A percentile compares a stretch with the other conserved stretches of the same genome.
Conservation (phyloP, 371 early-diverging fungal genomes). For the Rhizopus stolonifer region DNA sequence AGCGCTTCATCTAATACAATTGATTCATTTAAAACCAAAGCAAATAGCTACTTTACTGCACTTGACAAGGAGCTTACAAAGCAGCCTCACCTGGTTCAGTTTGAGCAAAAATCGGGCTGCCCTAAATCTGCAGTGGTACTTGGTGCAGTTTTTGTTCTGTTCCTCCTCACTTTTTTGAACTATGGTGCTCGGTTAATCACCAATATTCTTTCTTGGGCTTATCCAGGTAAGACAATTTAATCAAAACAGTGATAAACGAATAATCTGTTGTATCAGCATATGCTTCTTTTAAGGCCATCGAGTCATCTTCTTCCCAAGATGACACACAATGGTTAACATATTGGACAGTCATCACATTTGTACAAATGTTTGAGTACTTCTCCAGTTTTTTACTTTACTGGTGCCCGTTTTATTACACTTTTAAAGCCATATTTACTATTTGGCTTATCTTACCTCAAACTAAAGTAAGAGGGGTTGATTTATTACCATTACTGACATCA, state of each 20-base stretch:
- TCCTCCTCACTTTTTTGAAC: constrained; percentile 87
- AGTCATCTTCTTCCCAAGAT: constrained; percentile 55
- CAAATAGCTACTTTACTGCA: constrained; percentile 27
- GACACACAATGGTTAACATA: constrained; percentile 77
- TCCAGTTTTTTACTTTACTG: constrained; percentile 64
- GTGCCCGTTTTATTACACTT: constrained; percentile 76
- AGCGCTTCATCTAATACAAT: neutral
- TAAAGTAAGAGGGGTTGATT: too few relatives aligned
- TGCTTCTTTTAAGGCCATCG: constrained; percentile 68
- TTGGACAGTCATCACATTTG: constrained; percentile 63
- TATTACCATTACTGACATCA: neutral
- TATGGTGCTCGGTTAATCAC: constrained; percentile 79
- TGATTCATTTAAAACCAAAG: neutral
- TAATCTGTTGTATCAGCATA: constrained; percentile 14
- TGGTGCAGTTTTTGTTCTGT: constrained; percentile 57
- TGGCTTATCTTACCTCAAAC: constrained; percentile 71
- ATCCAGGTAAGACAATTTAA: constrained; percentile 59
- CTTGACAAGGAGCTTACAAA: constrained; percentile 78
- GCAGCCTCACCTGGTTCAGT: constrained; percentile 56
- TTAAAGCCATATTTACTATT: constrained; percentile 70
- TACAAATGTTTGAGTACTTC: constrained; percentile 71
- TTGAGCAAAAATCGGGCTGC: constrained; percentile 74
- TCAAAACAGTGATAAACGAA: neutral
- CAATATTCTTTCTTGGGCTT: constrained; percentile 84
- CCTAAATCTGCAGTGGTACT: constrained; percentile 80